Percentiles rank a stretch among this genome's conserved stretches.
Conservation (phyloP, 2,329 filamentous ascomycete species). For the Verticillium tricorpus region DNA sequence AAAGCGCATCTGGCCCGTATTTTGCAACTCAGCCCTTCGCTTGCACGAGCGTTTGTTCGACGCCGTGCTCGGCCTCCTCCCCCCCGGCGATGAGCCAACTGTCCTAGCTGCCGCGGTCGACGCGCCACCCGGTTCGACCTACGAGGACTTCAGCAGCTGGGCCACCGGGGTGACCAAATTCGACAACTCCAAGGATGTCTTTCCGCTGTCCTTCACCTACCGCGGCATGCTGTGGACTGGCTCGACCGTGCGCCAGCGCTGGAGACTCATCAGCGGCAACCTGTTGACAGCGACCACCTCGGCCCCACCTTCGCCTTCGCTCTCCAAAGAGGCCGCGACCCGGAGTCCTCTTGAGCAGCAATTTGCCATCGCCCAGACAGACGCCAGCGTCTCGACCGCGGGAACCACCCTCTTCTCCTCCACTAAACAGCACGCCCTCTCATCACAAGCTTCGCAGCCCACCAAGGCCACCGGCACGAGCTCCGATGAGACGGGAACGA, state of each 20-base stretch:
- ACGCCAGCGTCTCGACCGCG: neutral
- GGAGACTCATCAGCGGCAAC: conserved; percentile 36
- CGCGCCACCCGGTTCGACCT: conserved; percentile 9
- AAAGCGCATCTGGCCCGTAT: conserved; percentile 24
- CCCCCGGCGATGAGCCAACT: conserved; percentile 7
- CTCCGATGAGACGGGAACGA: conserved; percentile 21
- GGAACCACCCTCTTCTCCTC: conserved; percentile 7
- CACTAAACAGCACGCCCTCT: neutral
- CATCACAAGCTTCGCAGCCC: conserved; percentile 2
- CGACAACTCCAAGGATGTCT: conserved; percentile 39
- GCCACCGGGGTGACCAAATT: conserved; percentile 34
- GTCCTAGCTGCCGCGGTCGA: neutral
- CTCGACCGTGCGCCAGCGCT: conserved; percentile 31
- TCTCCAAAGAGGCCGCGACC: neutral
- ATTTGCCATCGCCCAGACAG: neutral
- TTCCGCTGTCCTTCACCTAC: conserved; percentile 33
- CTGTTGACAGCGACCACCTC: conserved; percentile 7
- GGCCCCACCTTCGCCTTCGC: neutral
- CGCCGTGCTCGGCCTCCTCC: conserved; percentile 10
- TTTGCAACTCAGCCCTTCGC: conserved; percentile 27
- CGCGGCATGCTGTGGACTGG: conserved; percentile 30
- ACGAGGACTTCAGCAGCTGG: conserved; percentile 34
- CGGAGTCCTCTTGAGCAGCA: neutral
- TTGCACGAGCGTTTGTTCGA: conserved; percentile 27
- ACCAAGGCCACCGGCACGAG: conserved; percentile 15